Evolutionary conservation across 495 filamentous ascomycete species (phyloP), one percentile per base, ranked within the genome.

Genomic region (Viridothelium virens): DNA sequence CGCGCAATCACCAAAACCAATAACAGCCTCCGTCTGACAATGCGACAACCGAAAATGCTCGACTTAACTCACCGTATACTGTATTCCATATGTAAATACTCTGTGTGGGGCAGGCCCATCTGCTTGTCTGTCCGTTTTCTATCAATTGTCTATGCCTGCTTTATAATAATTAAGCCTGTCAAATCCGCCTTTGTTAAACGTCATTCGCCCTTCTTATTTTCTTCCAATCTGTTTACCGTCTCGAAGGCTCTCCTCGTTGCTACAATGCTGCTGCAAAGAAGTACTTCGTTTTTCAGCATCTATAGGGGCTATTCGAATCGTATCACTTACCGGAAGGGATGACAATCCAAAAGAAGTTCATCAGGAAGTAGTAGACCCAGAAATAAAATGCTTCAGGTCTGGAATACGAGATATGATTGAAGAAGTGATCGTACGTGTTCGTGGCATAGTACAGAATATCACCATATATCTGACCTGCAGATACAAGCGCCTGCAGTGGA

Each of bases 271-370:
- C 36, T 65, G 44, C 33, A 53, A 5, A 65, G 63, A 18, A 65
- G 46, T 31, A 47, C 63, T 65, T 14, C n/a, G 16, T 16, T 7
- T 7, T 64, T 53, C n/a, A 53, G 48, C 5, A 11, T 14, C 16
- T 12, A 18, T 53, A 5, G 25, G 12, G 25, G 14, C 48, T 5
- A 16, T 18, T 33, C 5, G 48, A 25, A 14, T 53, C 10, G 7
- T 7, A 10, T 59, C 18, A 75, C 76, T 71, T 70, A 76, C 74
- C 66, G 5, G 66, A 47, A 2, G 91, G 92, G 66, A 96, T 82
- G 14, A 94, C 79, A 41, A 87, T 90, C 92, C 92, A 96, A 63
- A 92, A 89, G 59, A 85, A 80, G 72, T 96, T 96, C 84, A 96
- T 88, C 18, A 88, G 81, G 31, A 92, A 84, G 72, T 89, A 96